These are phyloP conservation scores for Aspergillus heteromorphus DNA, from an alignment of 495 filamentous ascomycete species.

Conservation along the genomic window DNA sequence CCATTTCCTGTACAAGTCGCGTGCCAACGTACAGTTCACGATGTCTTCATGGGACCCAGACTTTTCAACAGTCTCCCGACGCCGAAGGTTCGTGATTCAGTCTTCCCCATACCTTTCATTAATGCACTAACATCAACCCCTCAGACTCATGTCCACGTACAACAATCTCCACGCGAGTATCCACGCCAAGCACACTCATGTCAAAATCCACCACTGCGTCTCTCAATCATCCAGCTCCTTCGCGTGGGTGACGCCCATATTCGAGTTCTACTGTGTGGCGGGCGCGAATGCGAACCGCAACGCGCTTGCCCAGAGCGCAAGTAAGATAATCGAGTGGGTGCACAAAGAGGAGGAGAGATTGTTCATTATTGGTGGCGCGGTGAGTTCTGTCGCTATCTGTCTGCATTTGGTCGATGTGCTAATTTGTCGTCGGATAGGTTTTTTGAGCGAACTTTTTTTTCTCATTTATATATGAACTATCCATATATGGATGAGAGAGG, in stretches of 20 bases:
- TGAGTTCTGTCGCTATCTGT: constrained; percentile 29
- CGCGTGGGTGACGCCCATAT: constrained; percentile 83
- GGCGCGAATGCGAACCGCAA: constrained; percentile 69
- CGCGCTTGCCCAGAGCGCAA: constrained; percentile 77
- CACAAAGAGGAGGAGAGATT: constrained; percentile 84
- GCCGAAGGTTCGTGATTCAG: constrained; percentile 53
- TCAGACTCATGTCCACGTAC: constrained; percentile 75
- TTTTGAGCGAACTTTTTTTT: constrained; percentile 14
- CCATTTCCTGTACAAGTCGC: constrained; percentile 93
- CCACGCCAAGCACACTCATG: constrained; percentile 73
- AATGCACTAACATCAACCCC: not conserved
- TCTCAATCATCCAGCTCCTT: constrained; percentile 68
- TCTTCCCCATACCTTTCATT: not conserved
- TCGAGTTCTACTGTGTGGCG: constrained; percentile 94
- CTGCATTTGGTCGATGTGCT: not conserved
- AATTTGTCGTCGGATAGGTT: constrained; percentile 12
- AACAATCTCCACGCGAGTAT: constrained; percentile 75
- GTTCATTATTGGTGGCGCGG: constrained; percentile 92
- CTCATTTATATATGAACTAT: too few relatives aligned
- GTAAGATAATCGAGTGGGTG: constrained; percentile 82
- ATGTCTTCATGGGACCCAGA: constrained; percentile 79
- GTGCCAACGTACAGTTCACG: constrained; percentile 88
- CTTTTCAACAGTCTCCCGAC: constrained; percentile 58
- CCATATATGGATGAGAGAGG: too few relatives aligned
- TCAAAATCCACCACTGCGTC: constrained; percentile 80